Percentiles rank a stretch among this genome's conserved stretches.
Conservation (phyloP, 176 grass and related monocot genomes). For the Triticum timopheevii region DNA sequence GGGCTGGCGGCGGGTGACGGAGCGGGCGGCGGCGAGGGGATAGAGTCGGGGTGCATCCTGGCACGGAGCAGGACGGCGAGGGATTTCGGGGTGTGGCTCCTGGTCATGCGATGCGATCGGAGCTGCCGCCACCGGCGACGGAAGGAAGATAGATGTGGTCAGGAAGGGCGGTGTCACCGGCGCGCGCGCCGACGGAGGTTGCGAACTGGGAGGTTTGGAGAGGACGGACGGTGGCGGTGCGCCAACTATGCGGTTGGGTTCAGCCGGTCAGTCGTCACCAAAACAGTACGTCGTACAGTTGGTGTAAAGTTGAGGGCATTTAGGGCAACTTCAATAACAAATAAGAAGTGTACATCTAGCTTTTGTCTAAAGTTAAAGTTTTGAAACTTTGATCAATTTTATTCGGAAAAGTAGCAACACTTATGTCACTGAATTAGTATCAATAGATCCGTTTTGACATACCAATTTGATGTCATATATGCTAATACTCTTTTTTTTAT, state of each 20-base stretch:
- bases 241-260: slow-evolving; percentile 8
- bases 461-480: too few species aligned
- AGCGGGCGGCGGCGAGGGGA: slow-evolving; percentile 22
- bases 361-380: too few species aligned
- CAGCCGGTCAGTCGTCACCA: neutral
- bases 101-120: slow-evolving; percentile 56
- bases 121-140: neutral
- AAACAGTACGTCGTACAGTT: neutral
- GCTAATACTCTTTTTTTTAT: too few species aligned
- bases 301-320: too few species aligned
- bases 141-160: neutral
- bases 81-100: slow-evolving; percentile 40
- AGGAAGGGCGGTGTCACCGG: neutral
- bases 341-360: too few species aligned
- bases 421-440: too few species aligned
- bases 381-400: too few species aligned
- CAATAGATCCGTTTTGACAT: too few species aligned
- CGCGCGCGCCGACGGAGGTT: neutral
- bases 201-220: neutral
- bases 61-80: slow-evolving; percentile 82
- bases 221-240: neutral
- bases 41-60: slow-evolving; percentile 49
- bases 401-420: too few species aligned
- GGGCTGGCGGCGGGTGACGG: neutral
- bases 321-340: too few species aligned